A percentile compares a stretch with the other conserved stretches of the same genome.
Conservation (phyloP, 768 basidiomycete species). For the Calocybe gangraenosa region DNA sequence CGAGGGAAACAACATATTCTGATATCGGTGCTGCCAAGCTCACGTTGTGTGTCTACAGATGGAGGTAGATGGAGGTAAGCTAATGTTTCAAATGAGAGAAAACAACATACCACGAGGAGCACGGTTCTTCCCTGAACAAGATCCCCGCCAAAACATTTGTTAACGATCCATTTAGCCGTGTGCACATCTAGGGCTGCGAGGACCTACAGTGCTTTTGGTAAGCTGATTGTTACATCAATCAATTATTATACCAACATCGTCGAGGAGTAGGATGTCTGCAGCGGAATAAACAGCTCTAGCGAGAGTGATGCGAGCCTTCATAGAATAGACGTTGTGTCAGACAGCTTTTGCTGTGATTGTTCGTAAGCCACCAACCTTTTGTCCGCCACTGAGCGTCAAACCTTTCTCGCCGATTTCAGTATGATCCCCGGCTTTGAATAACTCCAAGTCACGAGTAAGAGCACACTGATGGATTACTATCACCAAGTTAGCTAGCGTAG, state of each 20-base stretch:
- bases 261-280: conserved; percentile 62
- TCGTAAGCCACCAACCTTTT: conserved; percentile 22
- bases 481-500: not conserved
- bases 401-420: conserved; percentile 76
- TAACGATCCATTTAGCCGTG: conserved; percentile 78
- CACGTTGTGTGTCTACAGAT: conserved; percentile 41
- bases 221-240: too few relatives aligned
- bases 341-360: too few relatives aligned
- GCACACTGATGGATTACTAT: conserved; percentile 65
- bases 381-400: conserved; percentile 48
- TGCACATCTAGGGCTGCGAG: conserved; percentile 38
- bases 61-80: not conserved
- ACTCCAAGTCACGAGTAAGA: conserved; percentile 63
- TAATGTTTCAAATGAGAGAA: not conserved
- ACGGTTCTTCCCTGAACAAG: conserved; percentile 73
- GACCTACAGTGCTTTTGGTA: not conserved
- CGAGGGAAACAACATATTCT: conserved; percentile 52
- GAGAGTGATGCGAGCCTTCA: conserved; percentile 42
- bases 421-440: conserved; percentile 61
- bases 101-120: conserved; percentile 60
- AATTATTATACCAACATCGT: conserved; percentile 61
- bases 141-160: conserved; percentile 76
- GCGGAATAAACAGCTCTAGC: conserved; percentile 41
- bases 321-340: not conserved
- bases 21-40: conserved; percentile 48